A percentile compares a stretch with the other conserved stretches of the same genome.
Conservation (phyloP, 139 green algal genomes). For the Haematococcus sp. region DNA sequence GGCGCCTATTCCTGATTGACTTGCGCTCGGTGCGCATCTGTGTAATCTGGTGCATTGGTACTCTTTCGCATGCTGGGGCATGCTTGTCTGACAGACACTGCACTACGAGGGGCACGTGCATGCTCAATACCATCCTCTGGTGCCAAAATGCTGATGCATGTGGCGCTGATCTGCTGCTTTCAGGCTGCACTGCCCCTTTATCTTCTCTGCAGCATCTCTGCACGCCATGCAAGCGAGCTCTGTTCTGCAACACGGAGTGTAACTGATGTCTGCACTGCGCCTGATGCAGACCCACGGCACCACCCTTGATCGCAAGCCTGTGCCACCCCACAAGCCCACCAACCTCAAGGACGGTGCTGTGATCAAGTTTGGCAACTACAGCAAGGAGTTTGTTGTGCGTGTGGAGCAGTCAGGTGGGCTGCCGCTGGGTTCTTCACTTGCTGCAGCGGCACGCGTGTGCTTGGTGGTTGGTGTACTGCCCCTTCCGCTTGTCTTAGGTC, state of each 20-base stretch:
- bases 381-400: slow-evolving; percentile 10
- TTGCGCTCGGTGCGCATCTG: slow-evolving; percentile 40
- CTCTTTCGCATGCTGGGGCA: no score
- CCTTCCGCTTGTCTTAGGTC: not conserved
- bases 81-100: no score
- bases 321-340: slow-evolving; percentile 39
- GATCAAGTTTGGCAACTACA: slow-evolving; percentile 38
- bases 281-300: slow-evolving; percentile 59
- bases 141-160: no score
- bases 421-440: not conserved
- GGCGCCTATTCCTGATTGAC: slow-evolving; percentile 71
- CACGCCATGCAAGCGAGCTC: no score
- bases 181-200: no score
- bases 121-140: no score
- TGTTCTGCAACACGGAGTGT: no score
- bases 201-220: no score
- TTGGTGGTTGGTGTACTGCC: not conserved
- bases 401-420: not conserved
- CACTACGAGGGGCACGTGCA: no score
- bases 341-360: slow-evolving; percentile 25
- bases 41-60: no score
- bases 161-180: no score
- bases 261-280: no score
- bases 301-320: slow-evolving; percentile 25
- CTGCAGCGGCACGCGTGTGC: not conserved